Evolutionary conservation across 2,329 filamentous ascomycete genomes (phyloP), one percentile per base, ranked within the genome.

Genomic region (Metarhizium anisopliae): DNA sequence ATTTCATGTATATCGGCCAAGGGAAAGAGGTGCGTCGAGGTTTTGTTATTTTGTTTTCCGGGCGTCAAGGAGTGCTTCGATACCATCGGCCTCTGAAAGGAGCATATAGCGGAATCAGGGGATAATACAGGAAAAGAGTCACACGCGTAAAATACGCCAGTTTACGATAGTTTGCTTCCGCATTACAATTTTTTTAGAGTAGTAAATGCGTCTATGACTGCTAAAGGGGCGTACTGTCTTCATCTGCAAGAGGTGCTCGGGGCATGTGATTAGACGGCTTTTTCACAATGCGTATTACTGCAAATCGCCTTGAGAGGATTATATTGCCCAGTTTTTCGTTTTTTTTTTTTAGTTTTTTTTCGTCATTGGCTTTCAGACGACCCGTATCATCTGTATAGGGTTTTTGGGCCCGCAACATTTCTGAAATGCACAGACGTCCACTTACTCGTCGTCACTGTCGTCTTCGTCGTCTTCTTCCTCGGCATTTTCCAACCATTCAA

Each of bases 401-500:
- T 40, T 40, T 40, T 40, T 6, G 42, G 16, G 6, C 8, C n/a
- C n/a, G 16, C 18, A 18, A 6, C n/a, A 10, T 11, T 7, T 18
- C 6, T 4, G 18, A 45, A 16, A 0, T 18, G n/a, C 16, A 18
- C 42, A 42, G 25, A 25, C 4, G 4, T 42, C n/a, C 16, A 42
- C 43, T 54, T 25, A 50, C 45, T 58, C 53, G 29, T 58, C 52
- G 20, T 56, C 57, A 18, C 43, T 45, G 6, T 75, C 72, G 0
- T 83, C 81, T 1, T 85, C 82, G 6, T 84, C 82, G 1, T 87
- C 86, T n/a, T 85, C 84, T 58, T 84, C 84, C 59, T 85, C 84
- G 40, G 88, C 89, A 66, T 91, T 86, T 65, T 87, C 87, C 63
- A 93, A 70, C 84, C 92, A 90, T 65, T 95, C 89, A 49, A 97